Conservation (phyloP, 202 grass and related monocot species). For the Zizania palustris region DNA sequence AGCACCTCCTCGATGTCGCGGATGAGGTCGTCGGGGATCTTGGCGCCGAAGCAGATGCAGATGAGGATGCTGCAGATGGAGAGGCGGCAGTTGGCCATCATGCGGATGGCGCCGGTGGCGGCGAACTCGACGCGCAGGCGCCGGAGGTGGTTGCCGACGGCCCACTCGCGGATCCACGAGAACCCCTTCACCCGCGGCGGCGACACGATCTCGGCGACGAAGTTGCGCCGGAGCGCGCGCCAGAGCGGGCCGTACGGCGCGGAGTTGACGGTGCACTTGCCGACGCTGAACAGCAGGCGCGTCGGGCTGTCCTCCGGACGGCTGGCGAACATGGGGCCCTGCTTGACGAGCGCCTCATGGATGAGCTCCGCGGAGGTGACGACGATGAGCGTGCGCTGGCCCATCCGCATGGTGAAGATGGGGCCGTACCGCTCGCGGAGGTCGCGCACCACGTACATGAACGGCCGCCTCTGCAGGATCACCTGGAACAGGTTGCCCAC, state of each 20-base stretch:
- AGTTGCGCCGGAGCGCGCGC: constrained; percentile 85
- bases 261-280: constrained; percentile 95
- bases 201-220: constrained; percentile 81
- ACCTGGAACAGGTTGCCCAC: constrained; percentile 98
- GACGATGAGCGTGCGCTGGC: constrained; percentile 75
- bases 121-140: constrained; percentile 60
- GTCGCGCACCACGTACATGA: constrained; percentile 96
- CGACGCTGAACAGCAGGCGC: constrained; percentile 85
- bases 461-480: constrained; percentile 68
- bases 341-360: constrained; percentile 89
- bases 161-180: constrained; percentile 90
- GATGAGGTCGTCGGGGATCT: constrained; percentile 73
- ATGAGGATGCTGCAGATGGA: constrained; percentile 92
- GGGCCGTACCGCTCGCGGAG: constrained; percentile 75
- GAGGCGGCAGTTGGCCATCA: constrained; percentile 78
- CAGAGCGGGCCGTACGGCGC: constrained; percentile 79
- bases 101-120: constrained; percentile 32
- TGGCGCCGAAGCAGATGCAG: constrained; percentile 90
- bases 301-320: constrained; percentile 76
- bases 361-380: constrained; percentile 76
- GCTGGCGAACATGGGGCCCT: constrained; percentile 73
- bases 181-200: constrained; percentile 68
- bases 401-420: constrained; percentile 99
- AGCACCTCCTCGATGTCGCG: constrained; percentile 87
- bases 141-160: constrained; percentile 62